Base-by-base conservation (phyloP, 2,329 filamentous ascomycete species). In the Cyclaneusma minus region DNA sequence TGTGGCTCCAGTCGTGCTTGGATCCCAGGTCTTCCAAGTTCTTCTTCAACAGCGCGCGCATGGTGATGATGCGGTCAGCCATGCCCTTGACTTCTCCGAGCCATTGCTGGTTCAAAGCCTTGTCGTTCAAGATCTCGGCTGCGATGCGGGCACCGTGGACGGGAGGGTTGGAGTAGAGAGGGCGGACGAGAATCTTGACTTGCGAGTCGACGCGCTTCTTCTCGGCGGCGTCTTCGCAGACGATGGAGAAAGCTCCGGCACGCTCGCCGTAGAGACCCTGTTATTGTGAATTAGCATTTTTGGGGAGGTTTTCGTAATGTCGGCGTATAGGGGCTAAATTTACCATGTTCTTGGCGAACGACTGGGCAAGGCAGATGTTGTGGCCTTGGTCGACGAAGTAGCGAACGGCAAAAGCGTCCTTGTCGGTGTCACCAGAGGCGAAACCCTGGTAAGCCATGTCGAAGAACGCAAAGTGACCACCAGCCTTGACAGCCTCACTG, bases 361-460 rank as follows among this genome's bases (percentile, higher is more conserved):
- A 89, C 63, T 95, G 87, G 46, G 80, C 77, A 36, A 95, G 72
- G 49, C 73, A 75, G 50, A 89, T 72, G 50, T 83, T 71, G 63
- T 93, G 84, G 45, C 87, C 87, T 60, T 94, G 64, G 59, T 83
- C 68, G 52, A 94, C 73, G 54, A 98, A 98, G 66, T 94, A 67
- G 41, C 89, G 75, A 40, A 95, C 68, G 34, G 89, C 82, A 51
- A 87, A 95, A 37, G 89, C 89, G 52, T 98, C 87, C 56, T 75
- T 75, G 64, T 91, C 71, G 38, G 81, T 89, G 58, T 92, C 71
- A 42, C 87, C 87, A 38, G 78, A 89, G 43, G 87, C 87, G 49
- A 98, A 95, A 44, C 87, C 87, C 62, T 98, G 87, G 68, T 98
- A 98, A 38, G 87, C 87, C 85, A 94, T 94, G 57, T 95, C 87